Evolutionary conservation across 306 rosid species (phyloP).

Genomic region (Cicer pinnatifidum): DNA sequence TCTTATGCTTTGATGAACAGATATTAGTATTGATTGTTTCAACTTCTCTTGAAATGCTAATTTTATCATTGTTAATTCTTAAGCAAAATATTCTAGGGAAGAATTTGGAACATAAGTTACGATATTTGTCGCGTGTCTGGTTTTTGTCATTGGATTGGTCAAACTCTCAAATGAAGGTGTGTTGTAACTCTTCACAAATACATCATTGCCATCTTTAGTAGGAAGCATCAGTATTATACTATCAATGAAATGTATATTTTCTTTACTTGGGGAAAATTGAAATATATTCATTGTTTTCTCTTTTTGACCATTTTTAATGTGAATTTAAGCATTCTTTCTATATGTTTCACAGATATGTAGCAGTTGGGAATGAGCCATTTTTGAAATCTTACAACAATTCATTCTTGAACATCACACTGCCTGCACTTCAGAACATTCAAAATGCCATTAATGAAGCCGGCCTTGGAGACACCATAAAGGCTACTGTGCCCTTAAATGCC

Average conservation of each 20-base stretch:
- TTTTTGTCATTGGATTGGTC: conserved; percentile 25
- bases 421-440: conserved; percentile 94
- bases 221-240: background rate
- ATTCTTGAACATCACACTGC: conserved; percentile 78
- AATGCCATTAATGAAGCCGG: conserved; percentile 90
- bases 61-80: background rate
- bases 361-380: conserved; percentile 98
- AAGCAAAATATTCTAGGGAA: conserved; percentile 9
- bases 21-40: background rate
- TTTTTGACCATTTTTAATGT: background rate
- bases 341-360: conserved; percentile 73
- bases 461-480: conserved; percentile 72
- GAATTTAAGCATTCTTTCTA: conserved; percentile 30
- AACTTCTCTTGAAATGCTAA: conserved; percentile 19
- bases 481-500: conserved; percentile 94
- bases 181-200: conserved; percentile 22
- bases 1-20: conserved; percentile 23
- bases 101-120: background rate
- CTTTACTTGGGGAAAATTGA: background rate
- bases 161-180: background rate
- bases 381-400: conserved; percentile 84
- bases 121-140: background rate
- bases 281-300: background rate
- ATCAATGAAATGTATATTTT: conserved; percentile 18
- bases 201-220: background rate